Evolutionary conservation across 2,329 filamentous ascomycete genomes (phyloP), one percentile per base, ranked within the genome.

Genomic region (Neopestalotiopsis sp.): DNA sequence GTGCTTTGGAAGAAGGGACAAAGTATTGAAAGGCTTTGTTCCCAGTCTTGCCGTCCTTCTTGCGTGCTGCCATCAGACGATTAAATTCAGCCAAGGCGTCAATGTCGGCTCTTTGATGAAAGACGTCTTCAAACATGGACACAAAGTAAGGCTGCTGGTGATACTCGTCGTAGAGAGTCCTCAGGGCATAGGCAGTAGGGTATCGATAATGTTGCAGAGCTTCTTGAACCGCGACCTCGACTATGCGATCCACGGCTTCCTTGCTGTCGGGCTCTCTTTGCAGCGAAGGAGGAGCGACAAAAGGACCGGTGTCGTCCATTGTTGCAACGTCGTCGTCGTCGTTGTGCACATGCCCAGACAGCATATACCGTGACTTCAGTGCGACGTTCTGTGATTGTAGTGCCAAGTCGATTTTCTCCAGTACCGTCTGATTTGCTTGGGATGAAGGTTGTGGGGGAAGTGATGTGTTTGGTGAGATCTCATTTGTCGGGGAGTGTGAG

Each of bases 161-260:
- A 70, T 86, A 84, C 74, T 90, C 87, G 72, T 91, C 88, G 77
- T 89, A 91, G 70, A 90, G 81, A 14, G 83, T 85, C 66, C 88
- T 84, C 69, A 91, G 81, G 57, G 89, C 88, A 81, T 85, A 91
- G 2, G 89, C 89, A 9, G 89, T 91, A 67, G 88, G 87, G 76
- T 88, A 90, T 69, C 87, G 86, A 70, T 83, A 82, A 74, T 87
- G 84, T 69, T 83, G 80, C 63, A 91, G 77, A 5, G 89, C 89
- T 74, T 89, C 84, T 10, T 89, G 84, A 38, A 90, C 87, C n/a
- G 88, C 88, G 40, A 79, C 75, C 76, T 89, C 86, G 53, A 91
- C 82, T 34, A 89, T 85, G 74, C 81, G 85, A 73, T 86, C 87
- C 32, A 83, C 81, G 42, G 83, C 76, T 53, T 85, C 84, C 70